A percentile compares a stretch with the other conserved stretches of the same genome.
Conservation (phyloP, 2,329 filamentous ascomycete species). For the Fusarium sp. region DNA sequence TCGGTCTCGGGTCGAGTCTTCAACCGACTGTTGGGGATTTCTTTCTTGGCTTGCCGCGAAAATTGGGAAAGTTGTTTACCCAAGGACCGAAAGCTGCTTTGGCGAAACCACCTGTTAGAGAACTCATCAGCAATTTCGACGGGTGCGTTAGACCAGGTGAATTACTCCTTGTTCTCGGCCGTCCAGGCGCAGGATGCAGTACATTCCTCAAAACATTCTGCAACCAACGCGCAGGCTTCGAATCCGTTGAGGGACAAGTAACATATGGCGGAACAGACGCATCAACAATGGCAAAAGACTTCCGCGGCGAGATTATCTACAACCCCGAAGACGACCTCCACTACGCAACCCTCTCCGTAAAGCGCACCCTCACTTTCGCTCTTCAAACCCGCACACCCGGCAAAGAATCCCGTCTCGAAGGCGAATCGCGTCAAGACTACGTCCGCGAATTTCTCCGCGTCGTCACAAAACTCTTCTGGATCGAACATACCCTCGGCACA, state of each 20-base stretch:
- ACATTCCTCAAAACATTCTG: constrained; percentile 78
- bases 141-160: constrained; percentile 78
- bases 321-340: constrained; percentile 77
- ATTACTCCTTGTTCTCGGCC: constrained; percentile 74
- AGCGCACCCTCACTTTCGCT: constrained; percentile 75
- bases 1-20: constrained; percentile 71
- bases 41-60: constrained; percentile 63
- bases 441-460: constrained; percentile 67
- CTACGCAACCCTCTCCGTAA: constrained; percentile 76
- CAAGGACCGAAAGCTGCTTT: constrained; percentile 63
- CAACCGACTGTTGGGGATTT: constrained; percentile 72
- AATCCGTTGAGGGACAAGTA: constrained; percentile 72
- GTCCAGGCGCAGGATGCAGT: constrained; percentile 76
- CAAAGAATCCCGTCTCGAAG: constrained; percentile 62
- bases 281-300: constrained; percentile 62
- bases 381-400: constrained; percentile 71
- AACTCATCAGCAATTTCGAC: constrained; percentile 73
- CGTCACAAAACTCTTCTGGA: constrained; percentile 77
- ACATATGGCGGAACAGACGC: constrained; percentile 67
- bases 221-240: constrained; percentile 75
- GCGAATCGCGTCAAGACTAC: constrained; percentile 67
- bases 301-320: constrained; percentile 72
- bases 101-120: constrained; percentile 69
- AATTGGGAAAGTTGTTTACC: constrained; percentile 61
- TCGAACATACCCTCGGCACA: constrained; percentile 75